These are phyloP conservation scores for Calonectria hongkongensis DNA, from an alignment of 2,329 filamentous ascomycete species.

Conservation along the genomic window DNA sequence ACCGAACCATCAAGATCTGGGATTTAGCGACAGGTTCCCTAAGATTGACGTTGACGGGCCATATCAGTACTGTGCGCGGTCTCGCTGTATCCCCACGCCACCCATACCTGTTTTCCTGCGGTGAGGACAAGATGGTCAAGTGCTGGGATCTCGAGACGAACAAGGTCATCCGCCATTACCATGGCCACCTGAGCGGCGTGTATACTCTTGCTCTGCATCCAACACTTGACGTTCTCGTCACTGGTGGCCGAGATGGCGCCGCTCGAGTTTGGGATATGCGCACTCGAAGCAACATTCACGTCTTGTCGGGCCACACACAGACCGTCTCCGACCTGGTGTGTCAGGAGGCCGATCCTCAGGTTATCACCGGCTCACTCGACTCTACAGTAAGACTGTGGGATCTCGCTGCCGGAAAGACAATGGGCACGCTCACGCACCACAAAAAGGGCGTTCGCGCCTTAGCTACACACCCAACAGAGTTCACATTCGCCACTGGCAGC, in stretches of 20 bases:
- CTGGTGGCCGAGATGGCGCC: constrained; percentile 94
- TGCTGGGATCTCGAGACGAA: constrained; percentile 99
- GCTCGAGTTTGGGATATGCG: constrained; percentile 99
- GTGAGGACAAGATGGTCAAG: constrained; percentile 99
- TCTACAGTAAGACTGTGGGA: constrained; percentile 96
- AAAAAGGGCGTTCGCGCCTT: constrained; percentile 96
- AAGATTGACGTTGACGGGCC: constrained; percentile 90
- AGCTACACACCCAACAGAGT: constrained; percentile 90
- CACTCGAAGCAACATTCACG: constrained; percentile 95
- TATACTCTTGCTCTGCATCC: constrained; percentile 96
- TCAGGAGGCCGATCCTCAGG: constrained; percentile 96
- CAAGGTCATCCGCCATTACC: constrained; percentile 98
- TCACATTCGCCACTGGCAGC: constrained; percentile 95
- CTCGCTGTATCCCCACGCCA: constrained; percentile 94
- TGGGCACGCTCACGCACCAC: constrained; percentile 97
- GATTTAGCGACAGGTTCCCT: constrained; percentile 92
- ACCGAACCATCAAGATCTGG: constrained; percentile 99
- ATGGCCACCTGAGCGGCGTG: constrained; percentile 96
- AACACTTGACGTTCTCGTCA: constrained; percentile 94
- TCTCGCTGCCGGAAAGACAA: constrained; percentile 94
- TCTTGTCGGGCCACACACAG: constrained; percentile 91
- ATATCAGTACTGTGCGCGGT: constrained; percentile 94
- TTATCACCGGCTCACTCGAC: constrained; percentile 95
- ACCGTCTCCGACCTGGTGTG: constrained; percentile 93
- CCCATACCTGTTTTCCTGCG: constrained; percentile 97